Conservation (phyloP, 352 stramenopile species). For the Phytophthora multivora region DNA sequence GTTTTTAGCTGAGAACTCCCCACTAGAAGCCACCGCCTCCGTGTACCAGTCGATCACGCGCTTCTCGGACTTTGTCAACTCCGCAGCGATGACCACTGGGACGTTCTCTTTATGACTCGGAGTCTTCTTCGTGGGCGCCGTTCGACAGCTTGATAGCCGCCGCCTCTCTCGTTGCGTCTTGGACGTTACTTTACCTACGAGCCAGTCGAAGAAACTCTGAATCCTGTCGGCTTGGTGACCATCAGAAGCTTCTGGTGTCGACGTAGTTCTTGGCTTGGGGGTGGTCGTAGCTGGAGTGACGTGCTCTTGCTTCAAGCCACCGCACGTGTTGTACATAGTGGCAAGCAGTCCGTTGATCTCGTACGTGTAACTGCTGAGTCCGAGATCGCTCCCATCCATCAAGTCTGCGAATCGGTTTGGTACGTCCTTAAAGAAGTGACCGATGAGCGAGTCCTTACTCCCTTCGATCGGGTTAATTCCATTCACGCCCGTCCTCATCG, state of each 20-base stretch:
- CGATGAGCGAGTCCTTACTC: conserved; percentile 39
- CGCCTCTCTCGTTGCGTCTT: conserved; percentile 3
- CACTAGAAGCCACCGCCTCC: conserved; percentile 21
- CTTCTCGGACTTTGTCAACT: conserved; percentile 35
- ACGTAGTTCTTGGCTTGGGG: not conserved
- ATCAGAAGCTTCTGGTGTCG: not conserved
- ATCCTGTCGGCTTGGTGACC: not conserved
- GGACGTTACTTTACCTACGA: conserved; percentile 1
- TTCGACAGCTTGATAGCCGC: conserved; percentile 18
- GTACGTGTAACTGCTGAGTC: conserved; percentile 52
- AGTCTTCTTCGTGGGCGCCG: not conserved
- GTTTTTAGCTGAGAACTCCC: conserved; percentile 25
- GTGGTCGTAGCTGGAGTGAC: not conserved
- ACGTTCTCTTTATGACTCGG: not conserved
- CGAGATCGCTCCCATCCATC: conserved; percentile 45
- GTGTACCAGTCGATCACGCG: conserved; percentile 45
- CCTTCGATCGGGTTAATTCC: conserved; percentile 35
- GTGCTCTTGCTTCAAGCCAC: conserved; percentile 3
- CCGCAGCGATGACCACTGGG: conserved; percentile 29
- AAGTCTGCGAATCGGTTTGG: conserved; percentile 43
- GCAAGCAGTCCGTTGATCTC: conserved; percentile 44
- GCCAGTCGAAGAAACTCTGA: conserved; percentile 23
- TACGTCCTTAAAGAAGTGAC: conserved; percentile 42
- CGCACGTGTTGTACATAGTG: conserved; percentile 40
- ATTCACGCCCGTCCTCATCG: conserved; percentile 41